A percentile compares a stretch with the other conserved stretches of the same genome.
phyloP scores from a whole-genome alignment of 768 basidiomycete genomes.

The Pholiota microspora region DNA sequence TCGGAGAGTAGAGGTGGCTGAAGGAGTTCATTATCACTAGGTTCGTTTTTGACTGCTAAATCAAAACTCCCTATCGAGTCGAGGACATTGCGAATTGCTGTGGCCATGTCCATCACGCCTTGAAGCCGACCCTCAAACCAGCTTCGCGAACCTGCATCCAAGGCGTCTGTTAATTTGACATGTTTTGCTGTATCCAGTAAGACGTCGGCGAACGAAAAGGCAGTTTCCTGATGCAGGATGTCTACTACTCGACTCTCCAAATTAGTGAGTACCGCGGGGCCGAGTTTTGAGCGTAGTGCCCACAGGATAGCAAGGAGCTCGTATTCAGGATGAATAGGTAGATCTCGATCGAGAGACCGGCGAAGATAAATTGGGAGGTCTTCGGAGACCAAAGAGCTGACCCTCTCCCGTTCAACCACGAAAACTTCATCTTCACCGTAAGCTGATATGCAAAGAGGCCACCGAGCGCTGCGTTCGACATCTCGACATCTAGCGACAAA shows the following conservation, averaged over 20 bases:
- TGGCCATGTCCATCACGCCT: slow-evolving; percentile 54
- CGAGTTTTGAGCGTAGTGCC: slow-evolving; percentile 61
- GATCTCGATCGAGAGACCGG: slow-evolving; percentile 43
- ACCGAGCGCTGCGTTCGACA: slow-evolving; percentile 81
- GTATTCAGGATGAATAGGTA: slow-evolving; percentile 49
- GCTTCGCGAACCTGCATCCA: slow-evolving; percentile 58
- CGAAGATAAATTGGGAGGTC: slow-evolving; percentile 66
- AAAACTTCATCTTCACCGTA: slow-evolving; percentile 47
- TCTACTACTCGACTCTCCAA: slow-evolving; percentile 62
- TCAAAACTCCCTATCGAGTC: slow-evolving; percentile 76
- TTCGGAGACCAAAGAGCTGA: slow-evolving; percentile 60
- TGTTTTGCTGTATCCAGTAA: slow-evolving; percentile 62
- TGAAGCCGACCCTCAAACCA: slow-evolving; percentile 64
- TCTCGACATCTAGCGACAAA: slow-evolving; percentile 90
- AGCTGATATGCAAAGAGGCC: slow-evolving; percentile 69
- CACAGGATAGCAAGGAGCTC: slow-evolving; percentile 60
- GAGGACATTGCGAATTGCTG: slow-evolving; percentile 52
- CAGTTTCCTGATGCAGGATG: slow-evolving; percentile 73
- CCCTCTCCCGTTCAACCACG: slow-evolving; percentile 76
- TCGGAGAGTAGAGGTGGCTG: slow-evolving; percentile 55
- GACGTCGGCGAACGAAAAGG: slow-evolving; percentile 76
- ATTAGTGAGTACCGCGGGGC: slow-evolving; percentile 50
- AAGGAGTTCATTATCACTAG: slow-evolving; percentile 61
- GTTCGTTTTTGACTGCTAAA: slow-evolving; percentile 69
- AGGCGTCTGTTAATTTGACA: slow-evolving; percentile 47